Conservation (phyloP, 306 rosid genomes). For the Potentilla sterilis region DNA sequence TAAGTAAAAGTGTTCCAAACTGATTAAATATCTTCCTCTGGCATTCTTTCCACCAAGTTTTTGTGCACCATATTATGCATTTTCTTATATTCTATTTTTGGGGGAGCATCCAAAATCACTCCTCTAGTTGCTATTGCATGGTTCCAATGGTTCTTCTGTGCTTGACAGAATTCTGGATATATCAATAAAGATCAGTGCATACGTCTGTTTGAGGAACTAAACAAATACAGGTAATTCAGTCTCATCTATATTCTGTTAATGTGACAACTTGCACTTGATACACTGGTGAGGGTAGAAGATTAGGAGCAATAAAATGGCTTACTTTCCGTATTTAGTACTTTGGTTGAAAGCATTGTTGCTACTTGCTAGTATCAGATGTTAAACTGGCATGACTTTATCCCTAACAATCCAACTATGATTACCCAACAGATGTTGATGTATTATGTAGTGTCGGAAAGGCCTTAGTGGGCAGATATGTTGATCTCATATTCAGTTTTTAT, state of each 20-base stretch:
- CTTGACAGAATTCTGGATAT: conserved; percentile 50
- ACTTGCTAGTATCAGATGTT: background rate
- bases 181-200: conserved; percentile 78
- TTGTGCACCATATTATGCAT: background rate
- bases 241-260: background rate
- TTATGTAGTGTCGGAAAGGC: background rate
- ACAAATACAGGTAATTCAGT: conserved; percentile 69
- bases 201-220: conserved; percentile 72
- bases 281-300: background rate
- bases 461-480: background rate
- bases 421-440: background rate
- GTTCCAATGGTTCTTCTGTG: conserved; percentile 26
- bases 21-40: background rate
- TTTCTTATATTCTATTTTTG: background rate
- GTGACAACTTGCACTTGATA: background rate
- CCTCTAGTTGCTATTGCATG: conserved; percentile 10
- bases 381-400: background rate
- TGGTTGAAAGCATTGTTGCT: background rate
- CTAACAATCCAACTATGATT: background rate
- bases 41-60: background rate
- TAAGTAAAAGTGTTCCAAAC: conserved; percentile 38
- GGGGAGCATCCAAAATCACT: background rate
- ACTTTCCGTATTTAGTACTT: background rate
- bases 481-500: no score
- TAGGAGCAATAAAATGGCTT: background rate